phyloP scores from a whole-genome alignment of 352 stramenopile species.

The Globisporangium apiculatum region DNA sequence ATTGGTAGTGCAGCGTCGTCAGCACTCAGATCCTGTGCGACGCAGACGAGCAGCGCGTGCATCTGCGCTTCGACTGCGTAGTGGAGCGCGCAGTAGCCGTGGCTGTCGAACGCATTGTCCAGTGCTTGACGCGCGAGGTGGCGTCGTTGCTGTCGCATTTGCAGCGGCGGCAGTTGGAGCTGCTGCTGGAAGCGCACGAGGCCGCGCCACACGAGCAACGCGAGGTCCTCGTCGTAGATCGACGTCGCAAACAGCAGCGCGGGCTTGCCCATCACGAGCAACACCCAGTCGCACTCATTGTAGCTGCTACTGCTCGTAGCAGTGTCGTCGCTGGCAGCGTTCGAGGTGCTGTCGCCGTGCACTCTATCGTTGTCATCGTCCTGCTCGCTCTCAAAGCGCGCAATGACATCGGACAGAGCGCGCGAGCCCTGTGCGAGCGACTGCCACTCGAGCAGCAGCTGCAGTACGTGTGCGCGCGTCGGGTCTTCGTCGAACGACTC shows the following conservation, averaged over 20 bases:
- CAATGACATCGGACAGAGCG: slow-evolving; percentile 25
- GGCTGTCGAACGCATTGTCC: slow-evolving; percentile 60
- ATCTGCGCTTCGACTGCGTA: slow-evolving; percentile 78
- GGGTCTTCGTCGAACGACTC: slow-evolving; percentile 16
- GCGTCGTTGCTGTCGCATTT: too few relatives aligned
- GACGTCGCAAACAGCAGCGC: slow-evolving; percentile 72
- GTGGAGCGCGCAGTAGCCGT: slow-evolving; percentile 64
- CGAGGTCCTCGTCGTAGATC: slow-evolving; percentile 82
- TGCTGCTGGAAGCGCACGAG: slow-evolving; percentile 41
- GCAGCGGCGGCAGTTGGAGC: too few relatives aligned
- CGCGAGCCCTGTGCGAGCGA: slow-evolving; percentile 15
- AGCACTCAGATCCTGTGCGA: slow-evolving; percentile 15
- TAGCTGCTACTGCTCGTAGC: slow-evolving; percentile 3
- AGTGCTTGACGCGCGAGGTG: slow-evolving; percentile 55
- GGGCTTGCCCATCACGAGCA: slow-evolving; percentile 71
- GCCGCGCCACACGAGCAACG: slow-evolving; percentile 49
- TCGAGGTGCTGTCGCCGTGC: too few relatives aligned
- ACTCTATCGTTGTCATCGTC: not conserved
- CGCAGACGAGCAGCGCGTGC: slow-evolving; percentile 37
- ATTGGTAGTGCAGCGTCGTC: not conserved
- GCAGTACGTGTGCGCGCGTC: slow-evolving; percentile 18
- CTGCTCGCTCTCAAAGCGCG: slow-evolving; percentile 18
- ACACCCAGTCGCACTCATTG: slow-evolving; percentile 13
- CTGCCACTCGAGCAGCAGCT: slow-evolving; percentile 48
- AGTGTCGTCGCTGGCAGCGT: too few relatives aligned